Evolutionary conservation across 2,329 filamentous ascomycete species (phyloP), one percentile per base, ranked within the genome.

Genomic region (Cytospora schulzeri): DNA sequence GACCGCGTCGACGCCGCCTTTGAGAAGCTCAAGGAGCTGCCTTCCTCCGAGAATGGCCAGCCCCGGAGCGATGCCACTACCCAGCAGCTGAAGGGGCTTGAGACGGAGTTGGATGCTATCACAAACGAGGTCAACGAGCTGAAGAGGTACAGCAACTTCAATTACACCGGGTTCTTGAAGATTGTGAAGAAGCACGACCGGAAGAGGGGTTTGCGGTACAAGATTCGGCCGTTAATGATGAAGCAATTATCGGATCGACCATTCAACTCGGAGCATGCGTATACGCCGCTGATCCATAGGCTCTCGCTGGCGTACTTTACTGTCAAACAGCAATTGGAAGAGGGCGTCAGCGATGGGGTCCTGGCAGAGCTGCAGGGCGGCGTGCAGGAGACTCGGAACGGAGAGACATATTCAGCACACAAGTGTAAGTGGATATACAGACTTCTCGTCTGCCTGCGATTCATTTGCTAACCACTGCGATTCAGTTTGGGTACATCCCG

Each of bases 151-250:
- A 95, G 92, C 77, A 91, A 90, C 69, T 89, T 97, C 80, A 99
- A 99, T 80, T 99, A 97, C 78, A 97, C 95, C 7, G 95, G 93
- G 56, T 97, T 98, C 78, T 85, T 97, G 74, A 99, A 99, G 83
- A 96, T 96, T 56, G 93, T 93, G 63, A 99, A 99, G 87, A 99
- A 99, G 80, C 95, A 99, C 78, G 95, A 99, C 78, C 91, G 95
- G 70, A 96, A 94, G 80, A 86, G 94, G 69, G 93, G 93, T 63
- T 85, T 88, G 69, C 85, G 88, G 60, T 98, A 98, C 81, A 92
- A 90, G 75, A 91, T 98, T 70, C 88, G 92, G 28, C 93, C 95
- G 31, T 88, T 98, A 81, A 88, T 98, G 78, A 91, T 97, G 79
- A 90, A 97, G 71, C 91, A 91, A 71, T 80, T 99, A 72, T 88